Base-by-base conservation (phyloP, 768 basidiomycete species). In the Hydnomerulius pinastri region DNA sequence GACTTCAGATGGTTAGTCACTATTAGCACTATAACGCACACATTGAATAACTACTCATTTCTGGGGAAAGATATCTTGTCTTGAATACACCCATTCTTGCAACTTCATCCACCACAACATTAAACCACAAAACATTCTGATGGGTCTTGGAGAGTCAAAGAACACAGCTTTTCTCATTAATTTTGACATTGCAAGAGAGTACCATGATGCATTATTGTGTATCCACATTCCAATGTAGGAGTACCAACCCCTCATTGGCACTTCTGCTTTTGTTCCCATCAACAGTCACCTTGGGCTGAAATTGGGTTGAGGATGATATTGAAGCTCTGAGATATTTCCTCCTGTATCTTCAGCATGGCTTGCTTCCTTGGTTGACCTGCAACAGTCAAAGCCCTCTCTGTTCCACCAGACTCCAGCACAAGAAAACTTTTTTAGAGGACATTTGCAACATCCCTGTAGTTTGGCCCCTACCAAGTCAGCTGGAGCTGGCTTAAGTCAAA, bases 71-170 rank as follows among this genome's bases (percentile, higher is more conserved):
- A 25, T 50, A 3, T 18, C 48, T n/a, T 13, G 27, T 27, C 48
- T 52, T 4, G 17, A 52, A 23, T 48, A 38, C 12, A 25, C 44
- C 15, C 52, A 54, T 28, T 54, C 41, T 1, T 39, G 6, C 13
- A 25, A 44, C 33, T 44, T 48, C 20, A 28, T 54, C 21, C 46
- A 54, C 18, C 11, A 15, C 2, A 40, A 54, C 29, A 23, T 54
- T 25, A 54, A 54, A 17, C 52, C 17, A 3, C 46, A 43, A 21
- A 49, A 54, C 29, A 44, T 54, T 28, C 42, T 54, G 11, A 42
- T 54, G 40, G 46, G 41, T 29, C 29, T 21, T 6, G 23, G 46
- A 13, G 46, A 35, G 4, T 23, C n/a, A 2, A 13, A 32, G 28
- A 25, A 38, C 10, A 20, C 11, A 1, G 23, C 43, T 7, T 46